Evolutionary conservation across 495 filamentous ascomycete genomes (phyloP).

Genomic region (Bryoglossum gracile): DNA sequence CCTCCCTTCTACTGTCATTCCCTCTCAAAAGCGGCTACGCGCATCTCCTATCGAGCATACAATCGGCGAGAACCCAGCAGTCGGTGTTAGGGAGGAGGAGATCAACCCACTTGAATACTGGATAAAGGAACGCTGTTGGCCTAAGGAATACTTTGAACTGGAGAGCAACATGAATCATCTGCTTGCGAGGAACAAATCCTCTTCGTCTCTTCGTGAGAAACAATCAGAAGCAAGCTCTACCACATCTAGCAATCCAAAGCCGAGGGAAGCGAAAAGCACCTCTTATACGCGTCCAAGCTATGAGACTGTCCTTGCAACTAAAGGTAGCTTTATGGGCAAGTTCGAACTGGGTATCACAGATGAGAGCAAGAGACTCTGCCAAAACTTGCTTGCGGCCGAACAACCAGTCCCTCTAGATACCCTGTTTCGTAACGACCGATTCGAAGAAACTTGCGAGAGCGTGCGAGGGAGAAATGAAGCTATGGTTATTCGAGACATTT

Average conservation of each 20-base stretch:
- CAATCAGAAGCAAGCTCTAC: too few species aligned
- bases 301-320: slow-evolving; percentile 28
- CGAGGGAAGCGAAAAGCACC: too few species aligned
- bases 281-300: too few species aligned
- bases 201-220: too few species aligned
- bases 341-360: slow-evolving; percentile 26
- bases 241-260: slow-evolving; percentile 33
- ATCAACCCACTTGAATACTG: slow-evolving; percentile 26
- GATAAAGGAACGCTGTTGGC: slow-evolving; percentile 24
- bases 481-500: slow-evolving; percentile 33
- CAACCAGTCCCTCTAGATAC: slow-evolving; percentile 29
- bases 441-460: slow-evolving; percentile 27
- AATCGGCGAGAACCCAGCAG: slow-evolving; percentile 12
- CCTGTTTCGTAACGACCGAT: slow-evolving; percentile 33
- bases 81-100: slow-evolving; percentile 7
- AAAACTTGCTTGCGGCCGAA: slow-evolving; percentile 25
- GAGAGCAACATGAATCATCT: too few species aligned
- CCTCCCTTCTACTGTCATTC: slow-evolving; percentile 1
- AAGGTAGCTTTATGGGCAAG: slow-evolving; percentile 32
- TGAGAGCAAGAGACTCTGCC: slow-evolving; percentile 24
- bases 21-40: too few species aligned
- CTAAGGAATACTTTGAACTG: slow-evolving; percentile 26
- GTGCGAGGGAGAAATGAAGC: slow-evolving; percentile 33
- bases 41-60: slow-evolving; percentile 11
- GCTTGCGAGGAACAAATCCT: slow-evolving; percentile 30